phyloP scores from a whole-genome alignment of 2,329 filamentous ascomycete genomes.

The Xylaria polymorpha region DNA sequence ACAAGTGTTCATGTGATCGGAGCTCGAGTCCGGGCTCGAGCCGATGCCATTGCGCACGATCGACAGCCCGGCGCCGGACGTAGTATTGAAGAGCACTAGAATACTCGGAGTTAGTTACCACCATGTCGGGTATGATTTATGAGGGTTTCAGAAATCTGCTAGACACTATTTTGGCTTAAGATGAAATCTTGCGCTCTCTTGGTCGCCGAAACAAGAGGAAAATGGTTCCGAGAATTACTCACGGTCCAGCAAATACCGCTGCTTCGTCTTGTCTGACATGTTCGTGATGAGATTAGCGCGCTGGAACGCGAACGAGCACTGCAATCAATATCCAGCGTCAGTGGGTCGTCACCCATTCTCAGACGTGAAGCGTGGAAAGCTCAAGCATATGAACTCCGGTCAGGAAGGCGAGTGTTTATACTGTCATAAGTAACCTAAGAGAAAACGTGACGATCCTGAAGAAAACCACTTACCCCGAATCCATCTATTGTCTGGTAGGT shows the following conservation, averaged over 20 bases:
- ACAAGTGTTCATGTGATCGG: conserved; percentile 52
- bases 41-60: conserved; percentile 61
- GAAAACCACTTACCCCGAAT: conserved; percentile 50
- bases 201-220: too few species aligned
- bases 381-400: background rate
- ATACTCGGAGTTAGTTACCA: too few species aligned
- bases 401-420: too few species aligned
- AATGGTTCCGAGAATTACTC: too few species aligned
- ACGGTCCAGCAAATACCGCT: conserved; percentile 54
- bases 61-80: conserved; percentile 57
- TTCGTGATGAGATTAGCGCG: conserved; percentile 58
- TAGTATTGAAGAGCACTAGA: conserved; percentile 57
- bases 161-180: too few species aligned
- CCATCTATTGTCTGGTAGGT: conserved; percentile 60
- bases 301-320: conserved; percentile 57
- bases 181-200: too few species aligned
- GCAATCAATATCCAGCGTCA: background rate
- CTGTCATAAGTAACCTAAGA: too few species aligned
- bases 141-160: too few species aligned
- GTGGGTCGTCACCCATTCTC: background rate
- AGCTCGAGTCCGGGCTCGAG: conserved; percentile 54
- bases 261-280: conserved; percentile 53
- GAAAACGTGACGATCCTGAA: background rate
- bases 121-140: too few species aligned
- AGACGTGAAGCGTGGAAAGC: background rate